Conservation (phyloP, 2,329 filamentous ascomycete species). For the Colletotrichum endophyticum region DNA sequence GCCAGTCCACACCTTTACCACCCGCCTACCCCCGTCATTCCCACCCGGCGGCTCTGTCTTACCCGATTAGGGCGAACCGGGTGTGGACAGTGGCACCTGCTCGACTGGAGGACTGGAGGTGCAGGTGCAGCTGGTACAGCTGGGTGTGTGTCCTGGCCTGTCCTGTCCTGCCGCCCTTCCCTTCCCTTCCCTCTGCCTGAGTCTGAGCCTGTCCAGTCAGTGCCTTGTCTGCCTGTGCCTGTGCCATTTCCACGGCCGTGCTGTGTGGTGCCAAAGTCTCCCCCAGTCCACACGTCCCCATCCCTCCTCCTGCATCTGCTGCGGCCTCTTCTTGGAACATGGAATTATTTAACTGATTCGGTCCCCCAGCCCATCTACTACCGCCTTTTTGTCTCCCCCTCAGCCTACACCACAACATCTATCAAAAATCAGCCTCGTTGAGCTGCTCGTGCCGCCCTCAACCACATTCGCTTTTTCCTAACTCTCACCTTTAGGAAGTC, state of each 20-base stretch:
- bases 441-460: conserved; percentile 18
- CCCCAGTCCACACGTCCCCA: not conserved
- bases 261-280: not conserved
- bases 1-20: not conserved
- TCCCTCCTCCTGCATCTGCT: not conserved
- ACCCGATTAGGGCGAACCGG: conserved; percentile 13
- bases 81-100: conserved; percentile 7
- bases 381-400: conserved; percentile 36
- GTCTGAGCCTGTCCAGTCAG: not conserved
- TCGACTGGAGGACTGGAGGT: not conserved
- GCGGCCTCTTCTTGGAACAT: conserved; percentile 5
- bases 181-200: not conserved
- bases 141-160: not conserved
- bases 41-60: conserved; percentile 13
- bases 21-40: not conserved
- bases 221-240: not conserved
- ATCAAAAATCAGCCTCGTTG: conserved; percentile 21
- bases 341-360: conserved; percentile 21
- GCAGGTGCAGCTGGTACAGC: not conserved
- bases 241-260: not conserved
- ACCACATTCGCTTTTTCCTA: conserved; percentile 56
- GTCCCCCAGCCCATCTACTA: conserved; percentile 39
- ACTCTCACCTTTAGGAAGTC: conserved; percentile 63
- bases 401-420: conserved; percentile 29
- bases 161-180: not conserved